These are phyloP conservation scores for Orbilia blumenaviensis DNA, from an alignment of 2,329 filamentous ascomycete species.

Conservation along the genomic window DNA sequence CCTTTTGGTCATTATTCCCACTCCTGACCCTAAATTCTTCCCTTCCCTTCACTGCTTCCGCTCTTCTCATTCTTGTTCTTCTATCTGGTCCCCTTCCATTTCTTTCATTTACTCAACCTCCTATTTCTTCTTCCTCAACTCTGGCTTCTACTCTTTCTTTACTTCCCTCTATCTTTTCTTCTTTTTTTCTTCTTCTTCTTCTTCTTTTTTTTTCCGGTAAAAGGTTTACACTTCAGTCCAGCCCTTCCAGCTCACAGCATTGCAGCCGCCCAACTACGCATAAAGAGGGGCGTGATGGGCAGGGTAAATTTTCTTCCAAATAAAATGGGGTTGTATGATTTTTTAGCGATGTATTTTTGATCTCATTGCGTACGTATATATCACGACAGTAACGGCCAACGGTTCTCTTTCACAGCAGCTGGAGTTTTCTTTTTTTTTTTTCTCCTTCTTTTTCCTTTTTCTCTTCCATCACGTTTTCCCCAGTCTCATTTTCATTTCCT, in stretches of 20 bases:
- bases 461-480: background rate
- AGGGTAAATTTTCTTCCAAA: too few relatives aligned
- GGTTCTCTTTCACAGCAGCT: background rate
- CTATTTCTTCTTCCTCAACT: background rate
- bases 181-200: background rate
- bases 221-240: background rate
- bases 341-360: too few relatives aligned
- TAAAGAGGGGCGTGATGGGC: too few relatives aligned
- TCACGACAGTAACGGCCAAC: slow-evolving; percentile 18
- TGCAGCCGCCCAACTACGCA: too few relatives aligned
- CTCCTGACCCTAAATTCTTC: background rate
- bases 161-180: background rate
- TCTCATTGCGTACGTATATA: too few relatives aligned
- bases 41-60: background rate
- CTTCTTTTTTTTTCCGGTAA: background rate
- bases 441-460: background rate
- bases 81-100: background rate
- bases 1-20: background rate
- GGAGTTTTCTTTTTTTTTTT: background rate
- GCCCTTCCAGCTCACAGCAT: too few relatives aligned
- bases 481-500: background rate
- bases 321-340: too few relatives aligned
- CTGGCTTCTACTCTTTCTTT: background rate
- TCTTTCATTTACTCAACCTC: background rate
- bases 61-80: background rate